Conservation (phyloP, 768 basidiomycete genomes). For the Calvatia gigantea region DNA sequence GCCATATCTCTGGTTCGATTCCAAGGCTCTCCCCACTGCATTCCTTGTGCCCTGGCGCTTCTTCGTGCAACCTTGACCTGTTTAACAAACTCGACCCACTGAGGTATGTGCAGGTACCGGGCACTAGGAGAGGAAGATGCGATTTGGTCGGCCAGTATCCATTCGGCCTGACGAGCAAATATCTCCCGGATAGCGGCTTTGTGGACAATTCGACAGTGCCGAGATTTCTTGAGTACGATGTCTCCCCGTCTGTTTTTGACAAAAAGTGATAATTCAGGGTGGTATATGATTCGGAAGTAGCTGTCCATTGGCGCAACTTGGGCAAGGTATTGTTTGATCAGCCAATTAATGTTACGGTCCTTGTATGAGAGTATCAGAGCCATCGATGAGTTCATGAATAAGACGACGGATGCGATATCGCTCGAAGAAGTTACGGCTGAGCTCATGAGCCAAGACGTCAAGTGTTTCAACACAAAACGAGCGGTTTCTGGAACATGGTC, state of each 20-base stretch:
- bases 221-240: conserved; percentile 26
- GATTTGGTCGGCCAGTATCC: conserved; percentile 53
- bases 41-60: conserved; percentile 23
- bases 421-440: conserved; percentile 47
- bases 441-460: conserved; percentile 37
- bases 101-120: conserved; percentile 35
- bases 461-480: conserved; percentile 43
- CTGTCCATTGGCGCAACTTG: conserved; percentile 22
- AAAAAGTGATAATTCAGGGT: conserved; percentile 11
- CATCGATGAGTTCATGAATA: conserved; percentile 44
- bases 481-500: conserved; percentile 29
- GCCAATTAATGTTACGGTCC: conserved; percentile 46
- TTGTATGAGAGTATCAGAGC: conserved; percentile 25
- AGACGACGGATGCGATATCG: conserved; percentile 46
- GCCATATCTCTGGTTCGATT: conserved; percentile 18
- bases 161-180: conserved; percentile 55
- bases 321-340: conserved; percentile 39
- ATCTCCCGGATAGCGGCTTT: conserved; percentile 45
- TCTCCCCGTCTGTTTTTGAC: conserved; percentile 13
- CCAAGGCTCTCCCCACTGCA: conserved; percentile 31
- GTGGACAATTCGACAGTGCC: conserved; percentile 45
- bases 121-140: conserved; percentile 19
- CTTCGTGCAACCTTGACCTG: conserved; percentile 27
- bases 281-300: conserved; percentile 31
- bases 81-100: conserved; percentile 47